Evolutionary conservation across 441 rosid species (phyloP).

Genomic region (Adansonia gregorii): DNA sequence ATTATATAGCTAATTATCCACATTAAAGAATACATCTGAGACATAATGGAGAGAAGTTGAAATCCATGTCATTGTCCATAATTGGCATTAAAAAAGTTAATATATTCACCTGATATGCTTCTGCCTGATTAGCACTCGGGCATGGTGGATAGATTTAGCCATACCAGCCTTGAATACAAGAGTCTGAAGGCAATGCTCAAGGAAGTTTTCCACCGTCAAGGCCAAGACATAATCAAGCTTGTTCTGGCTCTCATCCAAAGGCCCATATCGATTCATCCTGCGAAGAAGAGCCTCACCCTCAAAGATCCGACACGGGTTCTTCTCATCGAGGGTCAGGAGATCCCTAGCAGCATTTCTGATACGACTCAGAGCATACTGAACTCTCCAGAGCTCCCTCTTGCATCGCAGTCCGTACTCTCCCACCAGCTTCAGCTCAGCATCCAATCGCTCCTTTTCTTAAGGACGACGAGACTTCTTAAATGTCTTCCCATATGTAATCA

Average conservation of each 20-base stretch:
- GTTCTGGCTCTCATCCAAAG: constrained; percentile 72
- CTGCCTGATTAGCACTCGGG: constrained; percentile 83
- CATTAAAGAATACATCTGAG: background rate
- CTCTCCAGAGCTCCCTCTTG: constrained; percentile 91
- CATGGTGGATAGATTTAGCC: constrained; percentile 90
- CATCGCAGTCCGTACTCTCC: constrained; percentile 82
- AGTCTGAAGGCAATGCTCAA: constrained; percentile 61
- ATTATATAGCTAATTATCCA: background rate
- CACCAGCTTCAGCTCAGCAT: constrained; percentile 80
- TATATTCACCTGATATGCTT: constrained; percentile 68
- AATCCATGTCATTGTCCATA: background rate
- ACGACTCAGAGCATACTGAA: constrained; percentile 71
- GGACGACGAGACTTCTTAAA: constrained; percentile 94
- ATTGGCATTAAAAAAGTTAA: background rate
- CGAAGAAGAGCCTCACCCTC: constrained; percentile 64
- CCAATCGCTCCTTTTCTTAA: constrained; percentile 87
- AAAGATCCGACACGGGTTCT: constrained; percentile 75
- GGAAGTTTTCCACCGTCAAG: constrained; percentile 76
- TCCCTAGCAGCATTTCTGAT: constrained; percentile 80
- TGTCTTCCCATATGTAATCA: constrained; percentile 63
- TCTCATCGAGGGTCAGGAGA: constrained; percentile 81
- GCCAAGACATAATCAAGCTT: constrained; percentile 86
- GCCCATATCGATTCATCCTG: constrained; percentile 39
- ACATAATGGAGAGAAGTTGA: constrained; percentile 24
- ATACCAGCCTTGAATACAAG: constrained; percentile 73